Base-by-base conservation (phyloP, 495 filamentous ascomycete species). In the Rhypophila decipiens region DNA sequence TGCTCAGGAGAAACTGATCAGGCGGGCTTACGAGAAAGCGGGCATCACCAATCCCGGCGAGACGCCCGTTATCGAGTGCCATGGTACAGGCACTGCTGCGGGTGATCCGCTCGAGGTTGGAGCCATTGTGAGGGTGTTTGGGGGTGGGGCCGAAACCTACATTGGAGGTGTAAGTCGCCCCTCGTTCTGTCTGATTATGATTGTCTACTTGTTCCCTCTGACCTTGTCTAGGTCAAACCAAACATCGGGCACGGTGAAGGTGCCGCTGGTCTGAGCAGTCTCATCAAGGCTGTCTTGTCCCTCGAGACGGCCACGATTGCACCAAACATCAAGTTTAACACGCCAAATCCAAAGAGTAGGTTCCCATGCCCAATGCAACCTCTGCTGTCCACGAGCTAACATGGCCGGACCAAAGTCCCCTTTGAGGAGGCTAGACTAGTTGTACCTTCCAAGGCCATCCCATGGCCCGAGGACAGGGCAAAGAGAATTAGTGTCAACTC, bases 131-230 rank as follows among this genome's bases (percentile, higher is more conserved):
- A n/a, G n/a, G n/a, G n/a, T n/a, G n/a, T n/a, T n/a, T n/a, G n/a
- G n/a, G n/a, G n/a, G n/a, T n/a, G n/a, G n/a, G n/a, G n/a, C n/a
- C n/a, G n/a, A n/a, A n/a, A n/a, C n/a, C n/a, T 20, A 24, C 22
- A 48, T 48, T 17, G 79, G 78, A 9, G 76, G 76, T 0, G 63
- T 80, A 0, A 80, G n/a, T n/a, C n/a, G n/a, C n/a, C n/a, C n/a
- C n/a, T n/a, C n/a, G n/a, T n/a, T n/a, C n/a, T n/a, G n/a, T n/a
- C n/a, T n/a, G n/a, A n/a, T n/a, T n/a, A n/a, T n/a, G n/a, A n/a
- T n/a, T n/a, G n/a, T n/a, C n/a, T n/a, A n/a, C n/a, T n/a, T n/a
- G n/a, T n/a, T n/a, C n/a, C n/a, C n/a, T n/a, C n/a, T n/a, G n/a
- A 82, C 49, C 68, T 3, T 12, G 20, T 9, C 10, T 22, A 21